phyloP scores from a whole-genome alignment of 352 stramenopile genomes.

The Halophytophthora batemanensis region DNA sequence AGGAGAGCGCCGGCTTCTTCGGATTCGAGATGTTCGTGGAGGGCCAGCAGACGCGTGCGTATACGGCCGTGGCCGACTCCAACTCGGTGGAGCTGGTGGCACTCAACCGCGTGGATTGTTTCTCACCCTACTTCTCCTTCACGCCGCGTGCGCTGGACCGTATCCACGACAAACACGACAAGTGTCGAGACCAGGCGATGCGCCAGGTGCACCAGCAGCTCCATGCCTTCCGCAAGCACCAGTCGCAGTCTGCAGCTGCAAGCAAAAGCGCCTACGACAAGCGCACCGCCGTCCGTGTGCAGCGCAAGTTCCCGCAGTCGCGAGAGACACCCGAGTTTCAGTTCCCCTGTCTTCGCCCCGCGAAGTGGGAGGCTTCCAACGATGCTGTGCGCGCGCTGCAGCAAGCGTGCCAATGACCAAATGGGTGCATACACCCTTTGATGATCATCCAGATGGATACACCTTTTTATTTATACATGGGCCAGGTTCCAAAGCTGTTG shows the following conservation, averaged over 20 bases:
- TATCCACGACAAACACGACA: conserved; percentile 54
- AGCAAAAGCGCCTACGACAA: conserved; percentile 14
- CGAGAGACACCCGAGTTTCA: conserved; percentile 51
- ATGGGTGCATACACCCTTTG: not conserved
- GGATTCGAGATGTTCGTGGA: conserved; percentile 75
- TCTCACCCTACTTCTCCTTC: conserved; percentile 73
- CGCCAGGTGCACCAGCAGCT: conserved; percentile 53
- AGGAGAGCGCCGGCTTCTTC: conserved; percentile 55
- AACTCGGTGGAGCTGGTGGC: conserved; percentile 49
- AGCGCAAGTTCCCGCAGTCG: conserved; percentile 40
- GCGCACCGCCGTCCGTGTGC: conserved; percentile 29
- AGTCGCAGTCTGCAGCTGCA: conserved; percentile 19
- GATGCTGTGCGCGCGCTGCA: conserved; percentile 47
- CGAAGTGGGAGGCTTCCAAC: conserved; percentile 52
- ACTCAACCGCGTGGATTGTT: conserved; percentile 71
- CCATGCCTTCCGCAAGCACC: conserved; percentile 34
- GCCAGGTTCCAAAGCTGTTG: too few relatives aligned
- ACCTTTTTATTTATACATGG: too few relatives aligned
- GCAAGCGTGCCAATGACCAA: conserved; percentile 34
- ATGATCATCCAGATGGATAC: too few relatives aligned
- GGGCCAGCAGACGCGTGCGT: conserved; percentile 37
- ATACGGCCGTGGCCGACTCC: conserved; percentile 58
- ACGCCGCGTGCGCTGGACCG: conserved; percentile 54
- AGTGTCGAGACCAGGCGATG: conserved; percentile 35
- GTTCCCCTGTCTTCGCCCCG: conserved; percentile 48